Evolutionary conservation across 2,329 filamentous ascomycete species (phyloP), one percentile per base, ranked within the genome.

Genomic region (Diaporthe sp.): DNA sequence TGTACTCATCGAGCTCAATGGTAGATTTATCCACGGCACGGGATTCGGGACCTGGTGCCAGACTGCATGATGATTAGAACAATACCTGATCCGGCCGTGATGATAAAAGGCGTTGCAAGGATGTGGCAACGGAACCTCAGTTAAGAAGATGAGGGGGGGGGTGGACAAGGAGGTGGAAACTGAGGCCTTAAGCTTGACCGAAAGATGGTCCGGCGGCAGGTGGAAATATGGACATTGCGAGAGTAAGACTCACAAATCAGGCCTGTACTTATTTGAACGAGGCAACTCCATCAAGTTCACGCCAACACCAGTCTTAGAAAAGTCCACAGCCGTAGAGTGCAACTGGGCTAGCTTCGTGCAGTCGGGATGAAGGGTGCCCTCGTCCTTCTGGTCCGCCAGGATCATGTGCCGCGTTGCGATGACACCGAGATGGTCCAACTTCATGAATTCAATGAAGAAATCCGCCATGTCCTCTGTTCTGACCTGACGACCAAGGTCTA

Each of bases 361-460:
- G 4, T 88, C 83, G 0, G 65, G 25, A 72, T 92, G 83, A 1
- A 84, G 77, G 0, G 91, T 92, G 0, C 93, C 93, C 0, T 79
- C 37, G 0, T 78, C 51, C 34, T 83, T 82, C 74, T 90, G 87
- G 79, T 95, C 94, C 0, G 93, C 91, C 22, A 94, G 80, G 1
- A 93, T 87, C 78, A 92, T 87, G 79, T 95, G 93, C 3, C 88
- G 84, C 0, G 83, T 91, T 0, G 93, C 92, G 78, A 95, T 94
- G 59, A 92, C 81, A 0, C 92, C 92, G 2, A 94, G 82, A 25
- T 91, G 87, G 78, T 94, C 92, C 0, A 89, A 90, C 76, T 89
- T 87, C 91, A 95, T 94, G 76, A 95, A 95, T 22, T 92, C 86
- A n/a, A 97, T 87, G 77, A 98, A 97, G 83, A 96, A 97, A 15